Conservation (phyloP, 257 asterid genomes). For the Apocynum venetum region DNA sequence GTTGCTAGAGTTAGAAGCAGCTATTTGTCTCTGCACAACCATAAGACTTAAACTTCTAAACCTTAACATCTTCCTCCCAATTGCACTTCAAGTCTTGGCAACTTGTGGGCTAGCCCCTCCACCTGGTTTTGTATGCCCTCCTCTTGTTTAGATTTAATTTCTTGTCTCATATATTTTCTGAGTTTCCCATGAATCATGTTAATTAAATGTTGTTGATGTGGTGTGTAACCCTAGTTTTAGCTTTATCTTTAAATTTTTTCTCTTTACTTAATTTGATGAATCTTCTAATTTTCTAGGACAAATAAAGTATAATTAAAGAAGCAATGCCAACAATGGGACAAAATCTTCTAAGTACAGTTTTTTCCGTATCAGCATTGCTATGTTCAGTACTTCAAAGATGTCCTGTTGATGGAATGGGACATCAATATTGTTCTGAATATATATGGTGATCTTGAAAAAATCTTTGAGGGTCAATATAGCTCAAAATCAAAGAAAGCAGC, state of each 20-base stretch:
- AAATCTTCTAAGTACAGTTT: not conserved
- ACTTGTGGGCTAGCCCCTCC: conserved; percentile 85
- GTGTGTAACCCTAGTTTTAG: not conserved
- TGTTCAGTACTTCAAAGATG: not conserved
- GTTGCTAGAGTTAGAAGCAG: conserved; percentile 82
- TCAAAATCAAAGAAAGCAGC: not conserved
- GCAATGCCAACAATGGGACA: not conserved
- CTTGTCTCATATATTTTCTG: not conserved
- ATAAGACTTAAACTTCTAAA: conserved; percentile 75
- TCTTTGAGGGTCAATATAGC: not conserved
- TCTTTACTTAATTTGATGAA: not conserved
- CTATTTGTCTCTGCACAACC: conserved; percentile 76
- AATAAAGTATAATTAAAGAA: not conserved
- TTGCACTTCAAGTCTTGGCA: conserved; percentile 75
- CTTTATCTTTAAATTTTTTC: not conserved
- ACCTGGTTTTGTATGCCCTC: conserved; percentile 86
- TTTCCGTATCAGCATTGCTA: not conserved
- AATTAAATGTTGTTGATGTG: not conserved
- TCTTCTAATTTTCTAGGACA: too few species aligned
- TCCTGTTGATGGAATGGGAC: not conserved
- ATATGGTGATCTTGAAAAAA: not conserved
- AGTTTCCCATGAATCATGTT: not conserved
- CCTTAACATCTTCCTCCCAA: conserved; percentile 72
- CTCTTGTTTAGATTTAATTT: conserved; percentile 24
- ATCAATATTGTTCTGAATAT: not conserved